Evolutionary conservation across 371 early-diverging fungal species (phyloP).

Genomic region (Dichotomocladium elegans): DNA sequence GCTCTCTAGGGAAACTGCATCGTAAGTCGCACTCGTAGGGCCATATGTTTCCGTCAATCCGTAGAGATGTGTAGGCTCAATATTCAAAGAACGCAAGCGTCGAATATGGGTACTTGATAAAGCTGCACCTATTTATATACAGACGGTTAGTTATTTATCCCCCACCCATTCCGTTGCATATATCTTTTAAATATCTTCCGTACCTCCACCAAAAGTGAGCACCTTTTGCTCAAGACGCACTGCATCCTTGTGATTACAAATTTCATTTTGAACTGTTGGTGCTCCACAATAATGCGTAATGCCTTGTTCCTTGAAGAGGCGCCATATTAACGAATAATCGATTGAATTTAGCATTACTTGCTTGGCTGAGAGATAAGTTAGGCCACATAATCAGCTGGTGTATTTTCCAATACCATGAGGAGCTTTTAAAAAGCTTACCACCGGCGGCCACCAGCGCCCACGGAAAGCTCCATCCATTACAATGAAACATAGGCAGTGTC

Average conservation of each 20-base stretch:
- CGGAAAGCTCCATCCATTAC: slow-evolving; percentile 64
- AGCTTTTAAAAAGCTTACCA: too few relatives aligned
- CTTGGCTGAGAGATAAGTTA: slow-evolving; percentile 13
- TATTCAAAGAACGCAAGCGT: slow-evolving; percentile 45
- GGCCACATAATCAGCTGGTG: background rate
- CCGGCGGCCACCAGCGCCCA: slow-evolving; percentile 59
- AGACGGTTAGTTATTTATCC: too few relatives aligned
- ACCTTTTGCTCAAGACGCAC: slow-evolving; percentile 35
- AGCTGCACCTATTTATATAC: slow-evolving; percentile 48
- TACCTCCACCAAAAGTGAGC: slow-evolving; percentile 49
- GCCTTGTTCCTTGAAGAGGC: slow-evolving; percentile 35
- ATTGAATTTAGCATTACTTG: slow-evolving; percentile 58
- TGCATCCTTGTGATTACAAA: slow-evolving; percentile 54
- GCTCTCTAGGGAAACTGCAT: slow-evolving; percentile 19
- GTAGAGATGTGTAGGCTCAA: slow-evolving; percentile 61
- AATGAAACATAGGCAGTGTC: slow-evolving; percentile 68
- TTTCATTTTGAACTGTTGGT: slow-evolving; percentile 65
- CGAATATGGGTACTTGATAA: slow-evolving; percentile 52
- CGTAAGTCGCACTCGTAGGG: slow-evolving; percentile 42
- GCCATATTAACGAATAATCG: slow-evolving; percentile 61
- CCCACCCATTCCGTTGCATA: too few relatives aligned
- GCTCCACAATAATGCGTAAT: slow-evolving; percentile 66
- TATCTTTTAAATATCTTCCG: background rate
- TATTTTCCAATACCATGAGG: background rate
- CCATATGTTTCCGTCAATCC: slow-evolving; percentile 69